Evolutionary conservation across 352 stramenopile genomes (phyloP).

Genomic region (Phytopythium vexans): DNA sequence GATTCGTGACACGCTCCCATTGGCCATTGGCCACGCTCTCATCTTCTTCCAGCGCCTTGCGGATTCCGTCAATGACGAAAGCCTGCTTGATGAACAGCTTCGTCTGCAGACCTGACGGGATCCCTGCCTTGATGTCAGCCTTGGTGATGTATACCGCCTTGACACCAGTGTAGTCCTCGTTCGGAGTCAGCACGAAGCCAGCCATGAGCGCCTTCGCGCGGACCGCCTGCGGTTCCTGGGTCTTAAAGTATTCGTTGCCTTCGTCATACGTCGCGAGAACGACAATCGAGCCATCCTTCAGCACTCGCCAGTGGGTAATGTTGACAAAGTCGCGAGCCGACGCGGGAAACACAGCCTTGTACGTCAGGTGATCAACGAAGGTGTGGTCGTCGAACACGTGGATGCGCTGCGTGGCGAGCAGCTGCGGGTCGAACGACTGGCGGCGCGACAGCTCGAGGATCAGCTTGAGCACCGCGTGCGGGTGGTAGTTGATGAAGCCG

Average conservation of each 20-base stretch:
- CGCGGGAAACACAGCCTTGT: conserved; percentile 64
- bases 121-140: conserved; percentile 57
- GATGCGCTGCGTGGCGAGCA: conserved; percentile 42
- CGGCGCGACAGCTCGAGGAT: conserved; percentile 50
- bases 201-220: conserved; percentile 52
- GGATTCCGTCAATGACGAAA: conserved; percentile 59
- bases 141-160: conserved; percentile 65
- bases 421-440: conserved; percentile 51
- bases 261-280: conserved; percentile 46
- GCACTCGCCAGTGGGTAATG: conserved; percentile 71
- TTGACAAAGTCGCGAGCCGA: conserved; percentile 57
- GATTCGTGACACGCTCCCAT: conserved; percentile 43
- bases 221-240: conserved; percentile 43
- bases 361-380: conserved; percentile 68
- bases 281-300: conserved; percentile 50
- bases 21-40: conserved; percentile 10
- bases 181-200: conserved; percentile 61
- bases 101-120: conserved; percentile 47
- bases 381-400: conserved; percentile 68
- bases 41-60: conserved; percentile 54
- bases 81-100: conserved; percentile 74
- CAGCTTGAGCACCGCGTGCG: conserved; percentile 49
- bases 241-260: conserved; percentile 32
- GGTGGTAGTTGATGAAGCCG: conserved; percentile 49
- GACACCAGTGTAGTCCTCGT: conserved; percentile 52